phyloP scores from a whole-genome alignment of 768 basidiomycete species.

The Baorangia bicolor region DNA sequence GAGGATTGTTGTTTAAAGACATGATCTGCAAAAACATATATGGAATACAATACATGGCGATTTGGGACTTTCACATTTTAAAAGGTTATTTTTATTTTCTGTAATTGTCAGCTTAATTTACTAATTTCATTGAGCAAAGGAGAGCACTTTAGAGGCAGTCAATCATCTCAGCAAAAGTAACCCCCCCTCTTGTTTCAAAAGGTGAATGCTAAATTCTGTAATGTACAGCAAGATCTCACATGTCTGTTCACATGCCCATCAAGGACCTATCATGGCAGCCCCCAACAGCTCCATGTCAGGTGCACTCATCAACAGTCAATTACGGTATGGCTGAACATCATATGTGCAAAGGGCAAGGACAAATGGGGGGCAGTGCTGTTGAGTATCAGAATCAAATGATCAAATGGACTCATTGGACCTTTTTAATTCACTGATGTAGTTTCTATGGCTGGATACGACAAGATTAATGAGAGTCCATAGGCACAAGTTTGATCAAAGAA shows the following conservation, averaged over 20 bases:
- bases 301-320: background rate
- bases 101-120: no score
- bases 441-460: background rate
- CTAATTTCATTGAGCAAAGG: no score
- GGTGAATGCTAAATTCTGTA: no score
- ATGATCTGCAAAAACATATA: no score
- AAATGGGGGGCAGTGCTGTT: slow-evolving; percentile 4
- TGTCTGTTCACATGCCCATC: background rate
- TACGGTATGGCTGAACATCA: slow-evolving; percentile 8
- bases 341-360: background rate
- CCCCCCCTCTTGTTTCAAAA: no score
- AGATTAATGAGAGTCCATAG: background rate
- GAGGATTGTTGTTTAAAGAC: no score
- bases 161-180: no score
- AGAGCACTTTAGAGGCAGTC: no score
- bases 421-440: background rate
- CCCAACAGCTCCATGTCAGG: background rate
- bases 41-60: no score
- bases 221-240: no score
- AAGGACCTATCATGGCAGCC: background rate
- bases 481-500: background rate
- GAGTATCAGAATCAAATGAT: slow-evolving; percentile 3
- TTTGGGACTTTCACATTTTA: no score
- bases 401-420: background rate
- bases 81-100: no score